Evolutionary conservation across 306 rosid species (phyloP).

Genomic region (barrel medic (Medicago truncatula)): MtrunA17r5.0-ANR NC_053042.1:13384501-13385000

Average conservation of each 20-base stretch:
- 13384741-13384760: conserved; percentile 64
- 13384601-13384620: conserved; percentile 66
- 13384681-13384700: conserved; percentile 53
- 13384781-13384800: conserved; percentile 58
- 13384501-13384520: too few relatives aligned
- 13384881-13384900: conserved; percentile 42
- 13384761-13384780: conserved; percentile 58
- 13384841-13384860: conserved; percentile 52
- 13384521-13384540: too few relatives aligned
- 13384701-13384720: conserved; percentile 51
- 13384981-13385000: conserved; percentile 58
- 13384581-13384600: conserved; percentile 52
- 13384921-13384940: conserved; percentile 46
- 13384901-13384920: conserved; percentile 50
- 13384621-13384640: conserved; percentile 59
- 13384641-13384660: conserved; percentile 56
- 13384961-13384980: conserved; percentile 54
- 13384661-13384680: conserved; percentile 42
- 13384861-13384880: conserved; percentile 36
- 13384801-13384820: conserved; percentile 57
- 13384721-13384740: conserved; percentile 63
- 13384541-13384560: too few relatives aligned
- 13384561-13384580: not conserved
- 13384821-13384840: conserved; percentile 54
- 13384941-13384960: conserved; percentile 55